phyloP scores from a whole-genome alignment of 805 yeast genomes.

The Metschnikowia vanudenii region DNA sequence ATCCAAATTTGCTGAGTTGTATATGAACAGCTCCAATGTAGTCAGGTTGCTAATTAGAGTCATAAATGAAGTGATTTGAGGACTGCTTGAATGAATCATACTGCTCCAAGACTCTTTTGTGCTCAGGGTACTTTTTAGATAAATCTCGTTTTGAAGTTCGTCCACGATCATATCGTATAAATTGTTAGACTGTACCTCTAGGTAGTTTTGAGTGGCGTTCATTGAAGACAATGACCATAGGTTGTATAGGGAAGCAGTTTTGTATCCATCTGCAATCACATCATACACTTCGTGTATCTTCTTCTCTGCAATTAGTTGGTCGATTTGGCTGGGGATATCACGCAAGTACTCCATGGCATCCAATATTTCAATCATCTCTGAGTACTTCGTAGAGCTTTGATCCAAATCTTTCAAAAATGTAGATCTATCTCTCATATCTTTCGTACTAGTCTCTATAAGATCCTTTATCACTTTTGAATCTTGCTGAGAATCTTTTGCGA shows the following conservation, averaged over 20 bases:
- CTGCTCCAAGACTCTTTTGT: slow-evolving; percentile 15
- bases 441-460: slow-evolving; percentile 48
- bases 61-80: slow-evolving; percentile 36
- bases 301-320: slow-evolving; percentile 64
- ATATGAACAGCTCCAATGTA: slow-evolving; percentile 52
- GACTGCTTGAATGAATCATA: slow-evolving; percentile 28
- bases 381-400: slow-evolving; percentile 57
- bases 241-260: slow-evolving; percentile 48
- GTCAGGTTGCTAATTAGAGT: slow-evolving; percentile 34
- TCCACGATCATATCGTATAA: slow-evolving; percentile 74
- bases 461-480: slow-evolving; percentile 49
- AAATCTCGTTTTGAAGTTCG: slow-evolving; percentile 70
- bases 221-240: slow-evolving; percentile 61
- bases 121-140: slow-evolving; percentile 40
- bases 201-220: slow-evolving; percentile 46
- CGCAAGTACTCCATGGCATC: slow-evolving; percentile 63
- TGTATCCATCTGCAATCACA: slow-evolving; percentile 44
- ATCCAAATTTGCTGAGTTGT: slow-evolving; percentile 58
- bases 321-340: slow-evolving; percentile 60
- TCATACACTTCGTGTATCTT: slow-evolving; percentile 65
- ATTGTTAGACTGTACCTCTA: slow-evolving; percentile 55
- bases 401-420: slow-evolving; percentile 64
- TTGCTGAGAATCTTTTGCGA: slow-evolving; percentile 64
- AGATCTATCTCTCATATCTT: slow-evolving; percentile 51
- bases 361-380: slow-evolving; percentile 67